phyloP scores from a whole-genome alignment of 345 rosid species.

The Heritiera littoralis region DNA sequence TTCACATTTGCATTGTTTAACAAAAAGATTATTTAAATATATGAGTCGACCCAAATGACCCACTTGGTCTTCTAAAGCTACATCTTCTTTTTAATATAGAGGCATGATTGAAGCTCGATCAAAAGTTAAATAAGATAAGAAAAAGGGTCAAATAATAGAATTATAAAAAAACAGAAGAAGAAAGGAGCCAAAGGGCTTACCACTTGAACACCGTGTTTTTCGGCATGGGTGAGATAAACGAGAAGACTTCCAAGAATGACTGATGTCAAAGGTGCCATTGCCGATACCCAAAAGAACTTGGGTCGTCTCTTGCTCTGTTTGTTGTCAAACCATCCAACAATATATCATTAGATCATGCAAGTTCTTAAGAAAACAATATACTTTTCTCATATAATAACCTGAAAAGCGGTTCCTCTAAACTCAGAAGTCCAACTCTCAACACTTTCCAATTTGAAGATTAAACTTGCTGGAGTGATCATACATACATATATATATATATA shows the following conservation, averaged over 20 bases:
- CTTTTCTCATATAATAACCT: not conserved
- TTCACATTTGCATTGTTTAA: too few species aligned
- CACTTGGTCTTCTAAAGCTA: not conserved
- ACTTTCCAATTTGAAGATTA: not conserved
- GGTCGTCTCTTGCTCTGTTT: slow-evolving; percentile 79
- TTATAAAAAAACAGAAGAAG: not conserved
- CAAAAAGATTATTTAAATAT: too few species aligned
- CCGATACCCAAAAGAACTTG: slow-evolving; percentile 82
- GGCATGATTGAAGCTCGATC: not conserved
- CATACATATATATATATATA: too few species aligned
- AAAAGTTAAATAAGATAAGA: not conserved
- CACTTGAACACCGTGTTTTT: slow-evolving; percentile 76
- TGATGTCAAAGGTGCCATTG: slow-evolving; percentile 85
- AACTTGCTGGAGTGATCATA: too few species aligned
- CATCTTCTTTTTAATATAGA: not conserved
- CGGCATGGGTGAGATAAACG: slow-evolving; percentile 73
- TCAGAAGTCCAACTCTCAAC: not conserved
- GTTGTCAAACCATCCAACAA: not conserved
- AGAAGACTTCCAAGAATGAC: slow-evolving; percentile 77
- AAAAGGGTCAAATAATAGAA: not conserved
- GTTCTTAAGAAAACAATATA: not conserved
- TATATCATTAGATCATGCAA: not conserved
- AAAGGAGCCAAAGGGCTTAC: slow-evolving; percentile 31
- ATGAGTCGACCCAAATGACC: not conserved
- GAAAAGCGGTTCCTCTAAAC: not conserved